phyloP scores from a whole-genome alignment of 306 rosid genomes.

The Coriaria nepalensis region DNA sequence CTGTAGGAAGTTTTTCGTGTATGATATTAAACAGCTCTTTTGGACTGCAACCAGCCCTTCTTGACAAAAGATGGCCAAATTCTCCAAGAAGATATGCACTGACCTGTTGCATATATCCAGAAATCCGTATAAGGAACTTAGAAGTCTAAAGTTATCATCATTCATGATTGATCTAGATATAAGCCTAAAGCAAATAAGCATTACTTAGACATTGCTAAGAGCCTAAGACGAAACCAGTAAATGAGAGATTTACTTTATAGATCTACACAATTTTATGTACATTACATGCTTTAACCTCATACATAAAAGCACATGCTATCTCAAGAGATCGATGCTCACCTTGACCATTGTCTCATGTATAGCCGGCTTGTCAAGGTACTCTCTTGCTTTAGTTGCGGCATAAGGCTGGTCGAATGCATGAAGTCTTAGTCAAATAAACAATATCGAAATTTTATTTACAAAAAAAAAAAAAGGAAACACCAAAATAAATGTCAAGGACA shows the following conservation, averaged over 20 bases:
- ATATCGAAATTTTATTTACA: not conserved
- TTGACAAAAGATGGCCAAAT: constrained; percentile 91
- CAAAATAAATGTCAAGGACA: constrained; percentile 13
- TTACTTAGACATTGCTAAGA: not conserved
- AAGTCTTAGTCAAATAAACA: constrained; percentile 21
- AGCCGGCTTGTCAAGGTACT: constrained; percentile 96
- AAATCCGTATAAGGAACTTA: not conserved
- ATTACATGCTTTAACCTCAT: not conserved
- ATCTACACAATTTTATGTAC: no score
- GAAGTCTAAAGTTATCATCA: constrained; percentile 3
- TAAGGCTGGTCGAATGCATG: constrained; percentile 68
- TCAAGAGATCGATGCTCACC: constrained; percentile 35
- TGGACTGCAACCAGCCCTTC: constrained; percentile 86
- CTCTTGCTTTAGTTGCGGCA: constrained; percentile 94
- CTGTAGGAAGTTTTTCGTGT: constrained; percentile 97
- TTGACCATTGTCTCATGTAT: constrained; percentile 99
- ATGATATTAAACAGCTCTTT: constrained; percentile 71
- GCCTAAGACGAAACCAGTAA: no score
- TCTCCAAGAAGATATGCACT: constrained; percentile 96
- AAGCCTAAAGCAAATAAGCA: not conserved
- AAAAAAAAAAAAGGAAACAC: constrained; percentile 14
- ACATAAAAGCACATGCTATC: not conserved
- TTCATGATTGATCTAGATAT: constrained; percentile 1
- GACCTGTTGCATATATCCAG: constrained; percentile 51
- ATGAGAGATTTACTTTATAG: no score